Evolutionary conservation across 495 filamentous ascomycete genomes (phyloP), one percentile per base, ranked within the genome.

Genomic region (Apiosordaria backusii): DNA sequence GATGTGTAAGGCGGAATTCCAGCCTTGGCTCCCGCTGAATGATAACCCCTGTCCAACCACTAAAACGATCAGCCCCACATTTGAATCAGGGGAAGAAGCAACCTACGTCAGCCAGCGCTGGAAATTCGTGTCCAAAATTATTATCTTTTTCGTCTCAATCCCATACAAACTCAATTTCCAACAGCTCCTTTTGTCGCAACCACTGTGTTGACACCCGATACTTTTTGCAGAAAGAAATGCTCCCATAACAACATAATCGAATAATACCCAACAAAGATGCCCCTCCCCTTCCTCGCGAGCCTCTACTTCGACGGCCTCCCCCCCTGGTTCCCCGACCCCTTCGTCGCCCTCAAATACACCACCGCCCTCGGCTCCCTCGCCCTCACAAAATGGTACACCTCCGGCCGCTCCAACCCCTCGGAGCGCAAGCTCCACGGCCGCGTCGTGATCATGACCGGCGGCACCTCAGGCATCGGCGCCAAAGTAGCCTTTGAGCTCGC

Each of bases 391-490:
- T 81, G 82, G 74, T 96, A 89, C 79, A 90, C 88, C 73, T 84
- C 85, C 55, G 95, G 95, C 68, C 86, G 89, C 10, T 78, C 75
- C 72, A 97, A 92, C 75, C 74, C 75, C 50, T 87, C 91, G 59
- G 95, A 97, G 77, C 85, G 93, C 61, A 79, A 91, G 69, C 93
- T 98, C 91, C 91, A 96, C 73, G 90, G 90, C 16, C 92, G 94
- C 70, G 92, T 98, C 10, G 83, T 97, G 24, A 89, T 99, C 85
- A 87, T 99, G 10, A 99, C 95, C 16, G 95, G 95, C 61, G 95
- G 93, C 26, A 99, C 95, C 62, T 94, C 93, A 19, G 95, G 95
- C 27, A 92, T 99, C 72, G 95, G 95, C 61, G 90, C 92, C 65
- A 82, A 82, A 64, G 84, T 92, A 25, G 88, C 88, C 21, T 82